Conservation (phyloP, 1,284 basidiomycete genomes). For the Tausonia pullulans region DNA sequence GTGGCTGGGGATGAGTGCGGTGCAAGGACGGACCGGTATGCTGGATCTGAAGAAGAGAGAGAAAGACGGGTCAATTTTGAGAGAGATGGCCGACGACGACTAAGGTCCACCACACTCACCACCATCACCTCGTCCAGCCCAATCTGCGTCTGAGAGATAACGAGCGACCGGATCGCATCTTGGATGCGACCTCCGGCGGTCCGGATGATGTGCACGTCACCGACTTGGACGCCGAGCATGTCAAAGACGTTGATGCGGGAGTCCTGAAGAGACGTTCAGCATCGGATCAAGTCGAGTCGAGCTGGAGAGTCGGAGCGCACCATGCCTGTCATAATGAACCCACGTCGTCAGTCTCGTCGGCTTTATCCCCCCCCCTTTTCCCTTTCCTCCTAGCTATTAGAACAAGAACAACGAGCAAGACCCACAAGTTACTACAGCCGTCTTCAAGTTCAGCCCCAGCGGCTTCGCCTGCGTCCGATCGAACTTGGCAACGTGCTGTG, state of each 20-base stretch:
- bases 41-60: constrained; percentile 4
- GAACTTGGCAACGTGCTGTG: constrained; percentile 11
- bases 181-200: constrained; percentile 16
- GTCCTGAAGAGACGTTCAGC: not conserved
- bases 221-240: constrained; percentile 12
- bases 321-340: not conserved
- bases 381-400: no score
- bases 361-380: no score
- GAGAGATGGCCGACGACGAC: not conserved
- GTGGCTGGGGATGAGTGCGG: not conserved
- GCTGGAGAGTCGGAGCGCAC: not conserved
- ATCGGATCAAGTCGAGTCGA: not conserved
- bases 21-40: constrained; percentile 9
- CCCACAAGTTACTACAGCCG: constrained; percentile 16
- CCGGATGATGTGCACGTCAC: constrained; percentile 15
- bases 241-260: constrained; percentile 12
- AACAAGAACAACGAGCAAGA: not conserved
- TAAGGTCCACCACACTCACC: not conserved
- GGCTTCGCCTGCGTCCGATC: constrained; percentile 8
- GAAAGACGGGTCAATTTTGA: not conserved
- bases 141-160: constrained; percentile 17
- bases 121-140: constrained; percentile 17
- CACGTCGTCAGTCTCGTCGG: not conserved
- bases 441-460: constrained; percentile 11
- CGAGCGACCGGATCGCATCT: constrained; percentile 15